phyloP scores from a whole-genome alignment of 2,329 filamentous ascomycete species.

The Cryphonectria carpinicola region DNA sequence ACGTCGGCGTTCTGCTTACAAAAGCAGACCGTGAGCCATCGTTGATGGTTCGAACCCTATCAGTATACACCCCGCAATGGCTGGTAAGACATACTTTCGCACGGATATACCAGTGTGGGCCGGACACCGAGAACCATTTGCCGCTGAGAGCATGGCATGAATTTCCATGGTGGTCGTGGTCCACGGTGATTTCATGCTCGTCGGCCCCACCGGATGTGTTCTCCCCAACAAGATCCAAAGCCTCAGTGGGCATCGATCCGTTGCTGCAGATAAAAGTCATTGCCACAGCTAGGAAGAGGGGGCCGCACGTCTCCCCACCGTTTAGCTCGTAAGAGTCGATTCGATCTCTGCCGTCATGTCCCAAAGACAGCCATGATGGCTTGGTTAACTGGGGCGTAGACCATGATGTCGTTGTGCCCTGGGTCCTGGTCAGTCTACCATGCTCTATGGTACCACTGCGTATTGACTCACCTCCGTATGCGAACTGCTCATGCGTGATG shows the following conservation, averaged over 20 bases:
- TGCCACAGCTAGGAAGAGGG: not conserved
- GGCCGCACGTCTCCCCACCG: not conserved
- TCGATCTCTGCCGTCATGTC: not conserved
- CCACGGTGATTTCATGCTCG: not conserved
- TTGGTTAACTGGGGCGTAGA: slow-evolving; percentile 64
- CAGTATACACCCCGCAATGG: not conserved
- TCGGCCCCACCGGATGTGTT: not conserved
- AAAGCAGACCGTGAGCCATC: not conserved
- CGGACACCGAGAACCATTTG: not conserved
- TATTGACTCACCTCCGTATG: slow-evolving; percentile 55
- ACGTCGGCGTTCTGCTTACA: not conserved
- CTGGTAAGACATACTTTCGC: not conserved
- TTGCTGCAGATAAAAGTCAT: not conserved
- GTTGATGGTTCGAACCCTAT: not conserved
- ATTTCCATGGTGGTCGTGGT: not conserved
- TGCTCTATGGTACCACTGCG: not conserved
- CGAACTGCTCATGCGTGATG: slow-evolving; percentile 58
- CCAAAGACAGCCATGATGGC: slow-evolving; percentile 54
- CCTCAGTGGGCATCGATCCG: not conserved
- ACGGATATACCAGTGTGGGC: not conserved
- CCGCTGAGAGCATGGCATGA: not conserved
- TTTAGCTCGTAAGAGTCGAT: not conserved
- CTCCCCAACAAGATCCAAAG: not conserved
- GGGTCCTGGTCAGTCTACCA: slow-evolving; percentile 6
- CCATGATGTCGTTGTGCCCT: slow-evolving; percentile 74